Percentiles rank a stretch among this genome's conserved stretches.
These are phyloP conservation scores for Pseudoscleropodium purum DNA, from an alignment of 225 moss, liverwort and hornwort genomes.

Conservation along the genomic window DNA sequence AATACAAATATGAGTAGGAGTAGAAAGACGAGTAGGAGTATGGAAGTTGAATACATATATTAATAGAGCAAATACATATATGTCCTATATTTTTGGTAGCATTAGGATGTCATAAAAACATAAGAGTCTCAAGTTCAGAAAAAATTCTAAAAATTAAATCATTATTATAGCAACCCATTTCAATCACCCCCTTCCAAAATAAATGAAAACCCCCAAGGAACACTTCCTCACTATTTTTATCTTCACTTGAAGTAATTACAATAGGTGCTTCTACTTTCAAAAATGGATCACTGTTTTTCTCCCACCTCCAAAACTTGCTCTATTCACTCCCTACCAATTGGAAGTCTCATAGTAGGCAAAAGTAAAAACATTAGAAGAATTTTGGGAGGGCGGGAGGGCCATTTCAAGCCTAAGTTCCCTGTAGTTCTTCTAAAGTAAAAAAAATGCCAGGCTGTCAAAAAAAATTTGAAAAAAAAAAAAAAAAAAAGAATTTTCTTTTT, in stretches of 20 bases:
- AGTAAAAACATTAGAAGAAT: too few relatives aligned
- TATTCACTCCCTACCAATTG: neutral
- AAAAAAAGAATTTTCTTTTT: too few relatives aligned
- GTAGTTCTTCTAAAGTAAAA: too few relatives aligned
- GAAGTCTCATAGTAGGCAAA: neutral
- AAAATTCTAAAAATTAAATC: neutral
- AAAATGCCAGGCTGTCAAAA: too few relatives aligned
- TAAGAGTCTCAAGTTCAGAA: neutral
- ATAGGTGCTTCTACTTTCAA: neutral
- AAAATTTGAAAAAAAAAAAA: too few relatives aligned
- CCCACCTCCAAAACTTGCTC: neutral
- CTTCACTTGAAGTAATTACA: neutral
- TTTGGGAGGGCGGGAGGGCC: too few relatives aligned
- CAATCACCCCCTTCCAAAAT: neutral
- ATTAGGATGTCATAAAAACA: neutral
- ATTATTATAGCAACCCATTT: neutral
- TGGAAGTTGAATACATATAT: neutral
- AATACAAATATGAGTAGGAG: too few relatives aligned
- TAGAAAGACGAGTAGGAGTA: too few relatives aligned
- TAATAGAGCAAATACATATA: fast-evolving
- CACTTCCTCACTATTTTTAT: neutral
- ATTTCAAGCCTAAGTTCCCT: too few relatives aligned
- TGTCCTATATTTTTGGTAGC: neutral
- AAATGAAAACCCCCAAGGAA: neutral
- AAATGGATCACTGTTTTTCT: neutral